Percentiles rank a stretch among this genome's conserved stretches.
These are phyloP conservation scores for Didymella sp. DNA, from an alignment of 2,329 filamentous ascomycete genomes.

Conservation along the genomic window DNA sequence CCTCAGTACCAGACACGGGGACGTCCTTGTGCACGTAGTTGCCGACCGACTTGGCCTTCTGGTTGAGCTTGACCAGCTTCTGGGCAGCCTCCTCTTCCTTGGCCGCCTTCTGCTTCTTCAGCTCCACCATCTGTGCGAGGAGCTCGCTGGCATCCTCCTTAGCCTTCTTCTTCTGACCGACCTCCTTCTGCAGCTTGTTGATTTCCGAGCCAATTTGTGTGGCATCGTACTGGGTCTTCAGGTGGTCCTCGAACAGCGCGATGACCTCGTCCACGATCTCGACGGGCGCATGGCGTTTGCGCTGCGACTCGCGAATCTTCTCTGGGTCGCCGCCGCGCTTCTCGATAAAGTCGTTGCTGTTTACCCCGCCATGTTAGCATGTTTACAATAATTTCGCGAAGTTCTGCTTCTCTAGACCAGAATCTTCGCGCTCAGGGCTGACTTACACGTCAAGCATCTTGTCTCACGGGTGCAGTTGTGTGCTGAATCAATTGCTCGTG, in stretches of 20 bases:
- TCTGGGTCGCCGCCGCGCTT: slow-evolving; percentile 92
- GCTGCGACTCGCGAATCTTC: slow-evolving; percentile 89
- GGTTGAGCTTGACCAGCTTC: slow-evolving; percentile 76
- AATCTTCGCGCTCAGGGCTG: not conserved
- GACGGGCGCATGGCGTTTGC: slow-evolving; percentile 78
- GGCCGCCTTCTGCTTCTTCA: slow-evolving; percentile 83
- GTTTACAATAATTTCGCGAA: not conserved
- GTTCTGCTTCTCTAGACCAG: not conserved
- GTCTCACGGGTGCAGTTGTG: slow-evolving; percentile 14
- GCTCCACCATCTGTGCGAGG: slow-evolving; percentile 75
- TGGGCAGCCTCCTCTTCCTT: slow-evolving; percentile 75
- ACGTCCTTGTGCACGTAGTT: slow-evolving; percentile 92
- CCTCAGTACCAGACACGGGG: slow-evolving; percentile 83
- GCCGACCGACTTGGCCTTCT: slow-evolving; percentile 83
- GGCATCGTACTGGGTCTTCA: slow-evolving; percentile 77
- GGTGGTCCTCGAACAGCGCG: slow-evolving; percentile 82
- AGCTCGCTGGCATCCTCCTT: slow-evolving; percentile 88
- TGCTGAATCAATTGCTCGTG: slow-evolving; percentile 23
- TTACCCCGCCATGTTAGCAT: slow-evolving; percentile 29
- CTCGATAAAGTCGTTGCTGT: slow-evolving; percentile 61
- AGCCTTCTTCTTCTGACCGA: slow-evolving; percentile 86
- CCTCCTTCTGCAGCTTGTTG: slow-evolving; percentile 88
- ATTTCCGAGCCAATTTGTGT: slow-evolving; percentile 84
- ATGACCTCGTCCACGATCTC: slow-evolving; percentile 92
- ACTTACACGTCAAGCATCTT: slow-evolving; percentile 47